phyloP scores from a whole-genome alignment of 2,329 filamentous ascomycete species.

The Blastomyces parvus region DNA sequence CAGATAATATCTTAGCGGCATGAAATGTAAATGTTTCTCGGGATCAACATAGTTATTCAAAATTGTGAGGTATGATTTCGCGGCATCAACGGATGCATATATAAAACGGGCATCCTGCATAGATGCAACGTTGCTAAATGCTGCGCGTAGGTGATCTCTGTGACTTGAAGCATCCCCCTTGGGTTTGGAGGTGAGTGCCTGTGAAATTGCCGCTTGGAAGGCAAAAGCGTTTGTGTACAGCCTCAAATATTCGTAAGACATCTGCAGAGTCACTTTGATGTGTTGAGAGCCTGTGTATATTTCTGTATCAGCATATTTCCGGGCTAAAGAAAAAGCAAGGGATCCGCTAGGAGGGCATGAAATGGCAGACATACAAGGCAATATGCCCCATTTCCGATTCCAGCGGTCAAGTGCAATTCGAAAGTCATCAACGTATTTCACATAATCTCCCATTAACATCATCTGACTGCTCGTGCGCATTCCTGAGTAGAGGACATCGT shows the following conservation, averaged over 20 bases:
- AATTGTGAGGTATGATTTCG: slow-evolving; percentile 51
- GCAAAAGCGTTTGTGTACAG: slow-evolving; percentile 68
- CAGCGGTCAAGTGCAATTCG: slow-evolving; percentile 58
- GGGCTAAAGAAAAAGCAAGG: neutral
- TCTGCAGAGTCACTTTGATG: slow-evolving; percentile 56
- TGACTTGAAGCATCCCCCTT: slow-evolving; percentile 28
- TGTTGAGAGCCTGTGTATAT: slow-evolving; percentile 46
- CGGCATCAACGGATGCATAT: slow-evolving; percentile 56
- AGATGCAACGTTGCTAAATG: slow-evolving; percentile 47
- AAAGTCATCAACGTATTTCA: slow-evolving; percentile 67
- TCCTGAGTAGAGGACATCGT: slow-evolving; percentile 64
- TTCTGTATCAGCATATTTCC: neutral
- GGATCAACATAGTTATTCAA: slow-evolving; percentile 53
- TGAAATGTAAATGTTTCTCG: slow-evolving; percentile 50
- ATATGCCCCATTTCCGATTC: slow-evolving; percentile 59
- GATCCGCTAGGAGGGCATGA: neutral
- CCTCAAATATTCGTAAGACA: slow-evolving; percentile 63
- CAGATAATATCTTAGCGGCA: slow-evolving; percentile 56
- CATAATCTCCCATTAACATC: slow-evolving; percentile 62
- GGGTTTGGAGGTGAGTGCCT: slow-evolving; percentile 36
- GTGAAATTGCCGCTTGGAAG: slow-evolving; percentile 59
- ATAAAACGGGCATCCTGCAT: slow-evolving; percentile 57
- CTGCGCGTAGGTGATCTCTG: slow-evolving; percentile 34
- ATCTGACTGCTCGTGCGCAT: slow-evolving; percentile 60
- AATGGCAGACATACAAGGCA: slow-evolving; percentile 45